Evolutionary conservation across 176 grass and related monocot species (phyloP).

Genomic region (Calamus simplicifolius): DNA sequence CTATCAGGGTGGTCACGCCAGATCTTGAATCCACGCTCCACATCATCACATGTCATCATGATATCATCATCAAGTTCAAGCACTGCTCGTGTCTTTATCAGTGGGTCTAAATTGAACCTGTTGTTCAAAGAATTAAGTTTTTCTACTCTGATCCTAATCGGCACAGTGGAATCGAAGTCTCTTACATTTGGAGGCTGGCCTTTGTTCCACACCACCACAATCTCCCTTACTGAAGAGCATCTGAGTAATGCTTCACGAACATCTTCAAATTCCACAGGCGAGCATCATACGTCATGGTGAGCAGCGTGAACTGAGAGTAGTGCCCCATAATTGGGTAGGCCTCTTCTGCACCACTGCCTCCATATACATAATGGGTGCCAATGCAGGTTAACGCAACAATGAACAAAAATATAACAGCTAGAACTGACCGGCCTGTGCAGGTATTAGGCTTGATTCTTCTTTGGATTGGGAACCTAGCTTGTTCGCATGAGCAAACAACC

Average conservation of each 20-base stretch:
- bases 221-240: conserved; percentile 76
- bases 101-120: conserved; percentile 71
- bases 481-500: conserved; percentile 27
- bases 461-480: conserved; percentile 36
- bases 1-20: conserved; percentile 63
- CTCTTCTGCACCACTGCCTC: conserved; percentile 56
- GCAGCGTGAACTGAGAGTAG: conserved; percentile 79
- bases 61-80: conserved; percentile 99
- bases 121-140: conserved; percentile 74
- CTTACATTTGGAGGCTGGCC: conserved; percentile 31
- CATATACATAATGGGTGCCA: conserved; percentile 66
- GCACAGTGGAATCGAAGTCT: conserved; percentile 58
- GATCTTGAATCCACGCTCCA: conserved; percentile 88
- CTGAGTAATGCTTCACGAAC: conserved; percentile 84
- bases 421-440: conserved; percentile 33
- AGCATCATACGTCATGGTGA: conserved; percentile 90
- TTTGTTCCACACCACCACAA: conserved; percentile 87
- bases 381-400: conserved; percentile 44
- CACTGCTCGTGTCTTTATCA: conserved; percentile 73
- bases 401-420: conserved; percentile 23
- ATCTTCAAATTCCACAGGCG: conserved; percentile 87
- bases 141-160: conserved; percentile 72
- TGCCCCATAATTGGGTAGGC: conserved; percentile 54
- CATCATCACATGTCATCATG: conserved; percentile 89
- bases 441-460: conserved; percentile 46